Evolutionary conservation across 495 filamentous ascomycete genomes (phyloP).

Genomic region (Mytilinidion resinicola): DNA sequence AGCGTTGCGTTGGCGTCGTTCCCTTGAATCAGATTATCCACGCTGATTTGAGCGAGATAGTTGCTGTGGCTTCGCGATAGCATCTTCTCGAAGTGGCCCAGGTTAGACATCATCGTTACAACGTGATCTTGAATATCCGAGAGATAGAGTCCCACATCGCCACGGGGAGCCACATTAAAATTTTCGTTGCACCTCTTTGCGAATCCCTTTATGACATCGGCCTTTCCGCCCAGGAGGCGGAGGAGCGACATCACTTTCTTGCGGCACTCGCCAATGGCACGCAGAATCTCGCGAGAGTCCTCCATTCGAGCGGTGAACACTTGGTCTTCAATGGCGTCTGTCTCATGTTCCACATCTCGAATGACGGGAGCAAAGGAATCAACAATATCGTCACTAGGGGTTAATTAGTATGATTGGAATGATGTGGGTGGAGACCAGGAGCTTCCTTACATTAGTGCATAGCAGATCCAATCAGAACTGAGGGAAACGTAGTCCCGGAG

Average conservation of each 20-base stretch:
- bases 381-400: slow-evolving; percentile 81
- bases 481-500: slow-evolving; percentile 89
- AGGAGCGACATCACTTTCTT: slow-evolving; percentile 93
- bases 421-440: neutral
- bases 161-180: slow-evolving; percentile 86
- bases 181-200: slow-evolving; percentile 97
- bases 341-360: slow-evolving; percentile 74
- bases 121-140: slow-evolving; percentile 99
- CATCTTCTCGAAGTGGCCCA: slow-evolving; percentile 96
- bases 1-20: slow-evolving; percentile 77
- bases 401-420: slow-evolving; percentile 24
- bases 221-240: slow-evolving; percentile 90
- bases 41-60: slow-evolving; percentile 89
- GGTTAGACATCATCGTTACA: slow-evolving; percentile 95
- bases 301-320: slow-evolving; percentile 86
- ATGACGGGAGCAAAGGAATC: slow-evolving; percentile 91
- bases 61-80: slow-evolving; percentile 91
- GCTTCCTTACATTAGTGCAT: slow-evolving; percentile 80
- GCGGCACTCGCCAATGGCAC: slow-evolving; percentile 79
- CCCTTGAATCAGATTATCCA: slow-evolving; percentile 77
- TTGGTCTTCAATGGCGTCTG: slow-evolving; percentile 88
- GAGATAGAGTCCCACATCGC: slow-evolving; percentile 92
- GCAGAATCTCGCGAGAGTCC: slow-evolving; percentile 78
- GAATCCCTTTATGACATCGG: slow-evolving; percentile 93
- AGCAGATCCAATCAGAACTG: slow-evolving; percentile 97